Percentiles rank a stretch among this genome's conserved stretches.
Evolutionary conservation across 176 grass and related monocot genomes (phyloP).

Genomic region (Ananas comosus): DNA sequence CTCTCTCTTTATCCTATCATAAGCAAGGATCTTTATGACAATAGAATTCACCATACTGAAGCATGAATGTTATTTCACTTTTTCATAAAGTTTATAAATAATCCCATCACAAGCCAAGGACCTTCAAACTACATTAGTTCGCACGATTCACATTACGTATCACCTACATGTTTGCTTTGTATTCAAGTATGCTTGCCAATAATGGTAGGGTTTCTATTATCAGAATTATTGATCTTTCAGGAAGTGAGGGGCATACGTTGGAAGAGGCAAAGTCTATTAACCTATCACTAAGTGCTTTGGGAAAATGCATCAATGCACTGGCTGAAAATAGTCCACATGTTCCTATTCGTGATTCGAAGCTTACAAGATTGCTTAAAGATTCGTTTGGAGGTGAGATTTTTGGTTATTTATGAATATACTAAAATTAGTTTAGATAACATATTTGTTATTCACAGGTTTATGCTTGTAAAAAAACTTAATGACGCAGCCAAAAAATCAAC

Average conservation of each 20-base stretch:
- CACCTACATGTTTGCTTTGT: not conserved
- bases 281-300: constrained; percentile 82
- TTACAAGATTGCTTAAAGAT: constrained; percentile 99
- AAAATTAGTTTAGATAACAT: not conserved
- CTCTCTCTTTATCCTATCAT: too few species aligned
- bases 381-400: constrained; percentile 89
- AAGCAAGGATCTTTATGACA: too few species aligned
- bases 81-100: too few species aligned
- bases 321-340: constrained; percentile 95
- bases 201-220: not conserved
- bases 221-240: constrained; percentile 25
- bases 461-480: too few species aligned
- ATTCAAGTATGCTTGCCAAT: not conserved
- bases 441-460: too few species aligned
- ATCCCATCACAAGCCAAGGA: too few species aligned
- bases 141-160: too few species aligned
- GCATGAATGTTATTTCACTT: too few species aligned
- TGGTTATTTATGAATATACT: not conserved
- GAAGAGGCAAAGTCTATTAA: constrained; percentile 99
- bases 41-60: too few species aligned
- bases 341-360: constrained; percentile 95
- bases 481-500: too few species aligned
- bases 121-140: too few species aligned
- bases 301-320: constrained; percentile 98
- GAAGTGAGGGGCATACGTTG: constrained; percentile 96